Base-by-base conservation (phyloP, 768 basidiomycete species). In the Floccularia luteovirens region DNA sequence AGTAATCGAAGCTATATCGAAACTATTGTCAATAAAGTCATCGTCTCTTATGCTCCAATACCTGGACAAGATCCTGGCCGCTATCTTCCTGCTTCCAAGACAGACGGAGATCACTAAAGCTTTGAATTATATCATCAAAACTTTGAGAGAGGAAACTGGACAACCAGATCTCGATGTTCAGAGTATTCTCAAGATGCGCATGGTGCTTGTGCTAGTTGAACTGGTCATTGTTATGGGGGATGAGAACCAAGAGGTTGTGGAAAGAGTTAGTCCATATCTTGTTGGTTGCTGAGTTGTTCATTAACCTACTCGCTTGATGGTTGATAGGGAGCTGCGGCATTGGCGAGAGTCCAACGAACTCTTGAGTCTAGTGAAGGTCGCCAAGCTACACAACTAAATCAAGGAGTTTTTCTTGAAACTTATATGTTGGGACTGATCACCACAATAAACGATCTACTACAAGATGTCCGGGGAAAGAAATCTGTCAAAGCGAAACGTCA, bases 341-440 rank as follows among this genome's bases (percentile, higher is more conserved):
- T 72, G 35, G 57, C 57, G 37, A 68, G 59, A 44, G 60, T 67
- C 4, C 56, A 84, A 66, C 53, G 64, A 24, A 73, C 70, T 11
- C 54, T 83, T 42, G 47, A 36, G 25, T 48, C 48, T 43, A 48
- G 30, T n/a, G 55, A 54, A 35, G 55, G 51, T 16, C 56, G 57
- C 44, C 49, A 52, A 25, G 48, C 47, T 17, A 41, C 57, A 42
- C 49, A 52, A 14, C 53, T 60, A 17, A 68, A 72, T 42, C 57
- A 87, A 25, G 69, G 72, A 16, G 57, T 60, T 0, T 83, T 91
- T 41, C 64, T 97, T 35, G 80, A 82, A 57, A 67, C 66, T 5
- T 74, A 90, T 47, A 82, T 93, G 63, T 74, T 96, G 4, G 93
- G 88, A 1, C 68, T 97, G 40, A 80, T 97, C 14, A 79, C 88